A percentile compares a stretch with the other conserved stretches of the same genome.
These are phyloP conservation scores for Taiozyma sp. DNA, from an alignment of 1,139 yeast genomes.

Conservation along the genomic window DNA sequence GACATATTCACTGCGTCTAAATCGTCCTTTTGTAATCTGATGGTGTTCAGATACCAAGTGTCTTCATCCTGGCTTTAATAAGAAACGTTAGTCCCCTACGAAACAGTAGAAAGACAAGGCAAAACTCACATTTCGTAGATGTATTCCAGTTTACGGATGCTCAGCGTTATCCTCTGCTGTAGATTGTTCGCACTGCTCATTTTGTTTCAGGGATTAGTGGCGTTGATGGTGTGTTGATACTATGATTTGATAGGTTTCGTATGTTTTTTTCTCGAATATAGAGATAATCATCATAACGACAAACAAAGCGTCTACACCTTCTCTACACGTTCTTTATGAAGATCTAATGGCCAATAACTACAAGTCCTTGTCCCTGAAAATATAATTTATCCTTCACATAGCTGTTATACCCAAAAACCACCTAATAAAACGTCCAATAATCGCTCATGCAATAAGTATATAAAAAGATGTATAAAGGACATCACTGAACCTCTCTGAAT, in stretches of 20 bases:
- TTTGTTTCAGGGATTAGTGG: too few species aligned
- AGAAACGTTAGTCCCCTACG: too few species aligned
- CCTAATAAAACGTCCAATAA: background rate
- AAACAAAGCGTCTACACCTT: too few species aligned
- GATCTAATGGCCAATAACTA: too few species aligned
- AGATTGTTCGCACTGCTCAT: background rate
- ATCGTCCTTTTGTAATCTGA: conserved; percentile 12
- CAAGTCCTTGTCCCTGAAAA: background rate
- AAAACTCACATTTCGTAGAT: conserved; percentile 5
- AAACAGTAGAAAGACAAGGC: too few species aligned
- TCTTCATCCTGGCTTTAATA: conserved; percentile 11
- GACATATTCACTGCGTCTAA: conserved; percentile 9
- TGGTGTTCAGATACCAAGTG: conserved; percentile 18
- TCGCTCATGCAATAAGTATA: background rate
- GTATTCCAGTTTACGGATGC: background rate
- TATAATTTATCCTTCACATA: background rate
- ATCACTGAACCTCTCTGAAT: conserved; percentile 17
- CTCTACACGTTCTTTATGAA: too few species aligned
- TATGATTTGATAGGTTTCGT: too few species aligned
- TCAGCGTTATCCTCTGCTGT: background rate
- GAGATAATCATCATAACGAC: too few species aligned
- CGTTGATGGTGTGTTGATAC: too few species aligned
- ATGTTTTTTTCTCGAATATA: too few species aligned
- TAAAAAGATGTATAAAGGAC: too few species aligned
- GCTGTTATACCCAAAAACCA: background rate